phyloP scores from a whole-genome alignment of 306 rosid genomes.

The Potentilla sterilis region DNA sequence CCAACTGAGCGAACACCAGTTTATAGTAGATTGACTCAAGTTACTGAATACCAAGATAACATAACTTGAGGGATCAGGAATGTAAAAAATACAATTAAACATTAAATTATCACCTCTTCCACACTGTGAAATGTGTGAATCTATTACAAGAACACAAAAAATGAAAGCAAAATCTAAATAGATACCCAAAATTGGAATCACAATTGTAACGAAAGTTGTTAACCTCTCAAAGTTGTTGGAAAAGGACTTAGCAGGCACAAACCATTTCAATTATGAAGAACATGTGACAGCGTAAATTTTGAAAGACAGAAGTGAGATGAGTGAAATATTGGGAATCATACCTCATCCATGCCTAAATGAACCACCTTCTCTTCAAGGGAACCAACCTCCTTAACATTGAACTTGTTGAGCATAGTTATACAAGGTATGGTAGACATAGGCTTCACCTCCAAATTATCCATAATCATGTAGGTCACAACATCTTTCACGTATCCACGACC shows the following conservation, averaged over 20 bases:
- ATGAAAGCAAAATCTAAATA: neutral
- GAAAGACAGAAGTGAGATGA: neutral
- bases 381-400: constrained; percentile 20
- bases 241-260: neutral
- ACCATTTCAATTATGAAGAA: neutral
- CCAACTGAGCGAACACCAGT: neutral
- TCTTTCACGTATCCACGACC: constrained; percentile 31
- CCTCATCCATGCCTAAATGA: constrained; percentile 28
- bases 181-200: neutral
- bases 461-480: constrained; percentile 32
- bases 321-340: constrained; percentile 1
- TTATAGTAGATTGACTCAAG: neutral
- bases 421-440: constrained; percentile 26
- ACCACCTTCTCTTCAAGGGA: constrained; percentile 27
- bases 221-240: neutral
- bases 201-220: neutral
- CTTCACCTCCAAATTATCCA: constrained; percentile 35
- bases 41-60: neutral
- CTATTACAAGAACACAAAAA: neutral
- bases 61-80: neutral
- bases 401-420: constrained; percentile 8
- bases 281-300: neutral
- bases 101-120: neutral
- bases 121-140: neutral
- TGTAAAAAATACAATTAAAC: neutral